Evolutionary conservation across 306 rosid genomes (phyloP), one percentile per base, ranked within the genome.

Genomic region (Rosa chinensis): DNA sequence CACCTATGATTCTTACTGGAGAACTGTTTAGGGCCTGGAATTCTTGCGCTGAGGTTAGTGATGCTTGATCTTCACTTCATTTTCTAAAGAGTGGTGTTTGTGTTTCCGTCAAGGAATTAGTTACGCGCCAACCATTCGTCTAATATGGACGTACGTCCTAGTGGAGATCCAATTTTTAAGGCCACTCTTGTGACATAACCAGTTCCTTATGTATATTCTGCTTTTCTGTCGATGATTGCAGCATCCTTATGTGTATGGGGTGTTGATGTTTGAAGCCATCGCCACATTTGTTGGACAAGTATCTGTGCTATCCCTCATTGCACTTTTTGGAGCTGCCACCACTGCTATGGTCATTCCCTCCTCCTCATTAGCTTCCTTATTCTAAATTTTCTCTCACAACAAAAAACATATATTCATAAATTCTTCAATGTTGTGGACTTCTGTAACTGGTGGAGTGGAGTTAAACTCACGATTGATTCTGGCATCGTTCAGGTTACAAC

Each of bases 201-300:
- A 25, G 43, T 71, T 12, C 7, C 59, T 59, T 62, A 32, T 10
- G 72, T 20, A 25, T 59, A 76, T 28, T 44, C 50, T 16, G 21
- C n/a, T 37, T 25, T 74, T 45, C 7, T 62, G 59, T 62, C 5
- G 8, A 28, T 76, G 47, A 40, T 21, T 74, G 83, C 86, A 89
- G 92, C 87, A 89, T 80, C 92, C 90, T 28, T 89, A 89, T 68
- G 84, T 89, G 39, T 86, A 86, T n/a, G 90, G 84, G 59, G 90
- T 85, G 70, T 72, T 89, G 58, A 87, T 89, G 74, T 86, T 89
- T 8, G 92, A 89, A 86, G 88, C 92, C 78, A 78, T 84, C 79
- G 92, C 92, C 5, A 86, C 92, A 17, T 84, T 72, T 56, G 73
- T 89, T 39, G 92, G 90, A 8, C 92, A 89, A 86, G 92, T 87